A percentile compares a stretch with the other conserved stretches of the same genome.
Evolutionary conservation across 2,329 filamentous ascomycete genomes (phyloP).

Genomic region (Trichocomaceae sp.): DNA sequence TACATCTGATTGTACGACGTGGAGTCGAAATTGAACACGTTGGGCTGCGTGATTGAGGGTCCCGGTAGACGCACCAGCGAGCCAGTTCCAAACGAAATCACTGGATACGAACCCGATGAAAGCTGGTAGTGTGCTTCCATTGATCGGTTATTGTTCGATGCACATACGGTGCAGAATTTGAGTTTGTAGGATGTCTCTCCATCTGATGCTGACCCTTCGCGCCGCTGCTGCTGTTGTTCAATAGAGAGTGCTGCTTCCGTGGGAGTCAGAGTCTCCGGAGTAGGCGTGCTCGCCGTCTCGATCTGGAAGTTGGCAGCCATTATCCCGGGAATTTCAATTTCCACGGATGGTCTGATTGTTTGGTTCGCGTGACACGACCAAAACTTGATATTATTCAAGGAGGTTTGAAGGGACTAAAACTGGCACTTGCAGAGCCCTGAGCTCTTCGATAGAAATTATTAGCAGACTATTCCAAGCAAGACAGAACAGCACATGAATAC

Average conservation of each 20-base stretch:
- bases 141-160: slow-evolving; percentile 97
- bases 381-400: slow-evolving; percentile 23
- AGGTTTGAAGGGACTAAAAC: slow-evolving; percentile 30
- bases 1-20: slow-evolving; percentile 95
- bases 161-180: slow-evolving; percentile 97
- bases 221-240: slow-evolving; percentile 14
- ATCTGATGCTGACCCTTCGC: slow-evolving; percentile 13
- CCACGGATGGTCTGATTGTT: neutral
- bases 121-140: slow-evolving; percentile 98
- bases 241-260: slow-evolving; percentile 19
- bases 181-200: slow-evolving; percentile 63
- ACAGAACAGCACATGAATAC: slow-evolving; percentile 16
- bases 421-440: slow-evolving; percentile 26
- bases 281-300: slow-evolving; percentile 41
- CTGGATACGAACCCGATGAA: slow-evolving; percentile 79
- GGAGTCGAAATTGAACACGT: slow-evolving; percentile 97
- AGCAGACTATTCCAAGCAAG: neutral
- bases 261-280: slow-evolving; percentile 25
- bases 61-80: slow-evolving; percentile 90
- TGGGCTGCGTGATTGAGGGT: slow-evolving; percentile 83
- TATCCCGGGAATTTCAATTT: too few species aligned
- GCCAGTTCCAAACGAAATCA: slow-evolving; percentile 95
- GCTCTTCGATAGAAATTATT: slow-evolving; percentile 14
- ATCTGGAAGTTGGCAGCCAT: slow-evolving; percentile 50
- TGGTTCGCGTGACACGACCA: too few species aligned